Conservation (phyloP, 306 rosid genomes). For the Quercus agrifolia region DNA sequence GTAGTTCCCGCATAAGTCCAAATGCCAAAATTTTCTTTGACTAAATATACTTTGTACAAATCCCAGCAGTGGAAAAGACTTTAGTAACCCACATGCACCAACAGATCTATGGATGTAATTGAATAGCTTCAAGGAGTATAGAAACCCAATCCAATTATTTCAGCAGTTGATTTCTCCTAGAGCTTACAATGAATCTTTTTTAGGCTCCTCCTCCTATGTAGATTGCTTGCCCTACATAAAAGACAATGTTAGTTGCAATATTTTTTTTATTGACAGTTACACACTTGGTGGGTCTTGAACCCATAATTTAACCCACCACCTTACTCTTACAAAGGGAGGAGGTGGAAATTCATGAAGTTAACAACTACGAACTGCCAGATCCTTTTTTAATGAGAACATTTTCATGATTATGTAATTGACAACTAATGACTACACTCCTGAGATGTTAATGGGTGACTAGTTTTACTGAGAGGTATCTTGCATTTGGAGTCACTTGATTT, state of each 20-base stretch:
- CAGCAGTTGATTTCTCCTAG: not conserved
- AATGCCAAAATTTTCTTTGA: not conserved
- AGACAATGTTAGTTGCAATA: not conserved
- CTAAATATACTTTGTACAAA: not conserved
- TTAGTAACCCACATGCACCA: not conserved
- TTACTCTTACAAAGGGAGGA: no score
- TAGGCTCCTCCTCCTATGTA: slow-evolving; percentile 4
- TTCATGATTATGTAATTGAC: not conserved
- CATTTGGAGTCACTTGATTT: not conserved
- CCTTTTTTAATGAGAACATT: not conserved
- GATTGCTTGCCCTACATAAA: slow-evolving; percentile 13
- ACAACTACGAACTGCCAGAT: not conserved
- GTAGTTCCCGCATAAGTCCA: not conserved
- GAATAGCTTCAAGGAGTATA: not conserved
- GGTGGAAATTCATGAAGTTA: not conserved
- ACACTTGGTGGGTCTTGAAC: not conserved
- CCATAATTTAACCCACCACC: no score
- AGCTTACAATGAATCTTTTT: not conserved
- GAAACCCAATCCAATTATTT: not conserved
- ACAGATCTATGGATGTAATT: not conserved
- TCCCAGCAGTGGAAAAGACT: not conserved
- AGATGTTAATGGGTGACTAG: not conserved
- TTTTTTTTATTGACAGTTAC: not conserved
- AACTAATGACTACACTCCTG: not conserved
- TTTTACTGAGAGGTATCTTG: not conserved